Evolutionary conservation across 768 basidiomycete genomes (phyloP).

Genomic region (Hortiboletus flavorubellus): DNA sequence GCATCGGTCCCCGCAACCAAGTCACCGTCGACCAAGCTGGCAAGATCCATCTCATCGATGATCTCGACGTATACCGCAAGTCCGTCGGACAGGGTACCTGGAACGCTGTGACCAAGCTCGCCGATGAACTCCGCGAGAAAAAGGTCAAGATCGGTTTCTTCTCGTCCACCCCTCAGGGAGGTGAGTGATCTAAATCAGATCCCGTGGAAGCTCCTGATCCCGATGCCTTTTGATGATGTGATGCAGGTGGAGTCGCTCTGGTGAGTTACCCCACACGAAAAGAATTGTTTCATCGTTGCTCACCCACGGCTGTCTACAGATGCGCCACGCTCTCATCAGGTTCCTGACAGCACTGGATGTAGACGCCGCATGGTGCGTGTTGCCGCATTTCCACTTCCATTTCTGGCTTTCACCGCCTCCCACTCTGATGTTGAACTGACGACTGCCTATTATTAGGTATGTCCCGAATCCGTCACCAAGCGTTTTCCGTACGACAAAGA

Average conservation of each 20-base stretch:
- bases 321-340: slow-evolving; percentile 92
- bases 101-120: slow-evolving; percentile 78
- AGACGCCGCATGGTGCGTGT: slow-evolving; percentile 73
- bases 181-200: slow-evolving; percentile 38
- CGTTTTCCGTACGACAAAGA: slow-evolving; percentile 91
- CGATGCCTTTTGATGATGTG: slow-evolving; percentile 13
- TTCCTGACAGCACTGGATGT: slow-evolving; percentile 79
- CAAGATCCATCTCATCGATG: slow-evolving; percentile 82
- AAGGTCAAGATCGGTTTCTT: slow-evolving; percentile 92
- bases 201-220: slow-evolving; percentile 22
- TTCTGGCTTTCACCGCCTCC: not conserved
- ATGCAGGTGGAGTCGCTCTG: slow-evolving; percentile 85
- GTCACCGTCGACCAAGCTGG: slow-evolving; percentile 86
- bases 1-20: slow-evolving; percentile 79
- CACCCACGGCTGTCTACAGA: slow-evolving; percentile 41
- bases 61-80: slow-evolving; percentile 71
- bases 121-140: slow-evolving; percentile 80
- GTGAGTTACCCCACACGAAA: slow-evolving; percentile 44
- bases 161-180: slow-evolving; percentile 93
- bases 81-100: slow-evolving; percentile 73
- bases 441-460: slow-evolving; percentile 52
- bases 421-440: slow-evolving; percentile 2
- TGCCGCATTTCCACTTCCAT: slow-evolving; percentile 1
- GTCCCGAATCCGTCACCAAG: slow-evolving; percentile 85
- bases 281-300: slow-evolving; percentile 4